A percentile compares a stretch with the other conserved stretches of the same genome.
These are phyloP conservation scores for Colletotrichum euphorbiae DNA, from an alignment of 2,329 filamentous ascomycete genomes.

Conservation along the genomic window DNA sequence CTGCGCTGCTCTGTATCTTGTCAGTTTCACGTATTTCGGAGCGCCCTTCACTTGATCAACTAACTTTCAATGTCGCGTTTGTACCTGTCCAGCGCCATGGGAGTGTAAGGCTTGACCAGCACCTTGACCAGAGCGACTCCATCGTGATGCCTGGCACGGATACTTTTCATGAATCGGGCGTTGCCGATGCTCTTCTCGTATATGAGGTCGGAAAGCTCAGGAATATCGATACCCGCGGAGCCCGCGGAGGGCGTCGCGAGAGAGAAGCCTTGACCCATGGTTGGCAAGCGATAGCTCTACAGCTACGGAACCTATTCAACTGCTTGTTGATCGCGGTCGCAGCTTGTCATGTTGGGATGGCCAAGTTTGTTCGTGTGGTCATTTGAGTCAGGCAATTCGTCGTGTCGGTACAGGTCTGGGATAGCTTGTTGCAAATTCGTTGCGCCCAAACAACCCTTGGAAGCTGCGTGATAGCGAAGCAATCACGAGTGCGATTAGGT, in stretches of 20 bases:
- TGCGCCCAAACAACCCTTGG: neutral
- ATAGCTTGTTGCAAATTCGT: neutral
- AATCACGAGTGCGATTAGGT: conserved; percentile 38
- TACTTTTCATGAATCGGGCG: conserved; percentile 96
- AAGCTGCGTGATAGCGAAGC: conserved; percentile 4
- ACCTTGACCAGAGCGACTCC: conserved; percentile 95
- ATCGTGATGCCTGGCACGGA: conserved; percentile 89
- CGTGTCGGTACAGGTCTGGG: neutral
- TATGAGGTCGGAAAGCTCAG: conserved; percentile 88
- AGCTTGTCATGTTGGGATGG: conserved; percentile 32
- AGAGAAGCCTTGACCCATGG: conserved; percentile 97
- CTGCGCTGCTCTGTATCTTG: conserved; percentile 76
- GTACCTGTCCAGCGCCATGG: conserved; percentile 84
- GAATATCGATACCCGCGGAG: conserved; percentile 91
- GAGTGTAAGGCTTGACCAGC: conserved; percentile 89
- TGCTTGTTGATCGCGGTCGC: conserved; percentile 18
- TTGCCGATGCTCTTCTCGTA: conserved; percentile 95
- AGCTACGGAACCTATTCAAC: conserved; percentile 32
- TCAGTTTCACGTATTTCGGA: conserved; percentile 11
- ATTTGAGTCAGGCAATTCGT: neutral
- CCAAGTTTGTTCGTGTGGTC: neutral
- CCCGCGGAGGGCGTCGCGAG: conserved; percentile 91
- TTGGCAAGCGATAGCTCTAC: conserved; percentile 39
- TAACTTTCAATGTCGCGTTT: conserved; percentile 79
- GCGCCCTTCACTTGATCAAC: neutral